phyloP scores from a whole-genome alignment of 2,329 filamentous ascomycete species.

The Sporothrix protearum region DNA sequence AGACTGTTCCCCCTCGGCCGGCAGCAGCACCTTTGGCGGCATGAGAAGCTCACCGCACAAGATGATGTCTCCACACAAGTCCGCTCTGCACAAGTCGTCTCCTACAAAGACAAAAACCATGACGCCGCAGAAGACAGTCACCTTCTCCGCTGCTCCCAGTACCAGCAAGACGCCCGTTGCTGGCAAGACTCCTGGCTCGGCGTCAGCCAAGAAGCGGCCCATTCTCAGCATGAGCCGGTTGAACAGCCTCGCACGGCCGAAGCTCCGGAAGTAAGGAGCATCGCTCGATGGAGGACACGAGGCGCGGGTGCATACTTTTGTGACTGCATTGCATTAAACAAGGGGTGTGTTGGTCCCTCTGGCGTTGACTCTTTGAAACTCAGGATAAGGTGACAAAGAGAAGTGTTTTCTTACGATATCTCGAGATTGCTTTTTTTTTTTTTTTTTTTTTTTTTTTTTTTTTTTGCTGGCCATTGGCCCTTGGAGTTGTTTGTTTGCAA shows the following conservation, averaged over 20 bases:
- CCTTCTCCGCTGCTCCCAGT: not conserved
- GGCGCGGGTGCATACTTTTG: not conserved
- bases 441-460: not conserved
- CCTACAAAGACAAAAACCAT: not conserved
- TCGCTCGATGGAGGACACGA: not conserved
- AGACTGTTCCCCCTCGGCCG: conserved; percentile 4
- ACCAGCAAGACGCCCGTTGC: not conserved
- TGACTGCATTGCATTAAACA: not conserved
- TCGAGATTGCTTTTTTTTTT: not conserved
- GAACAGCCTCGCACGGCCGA: conserved; percentile 59
- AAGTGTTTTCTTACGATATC: not conserved
- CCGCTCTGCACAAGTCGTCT: conserved; percentile 19
- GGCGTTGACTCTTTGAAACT: not conserved
- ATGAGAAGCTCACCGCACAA: conserved; percentile 23
- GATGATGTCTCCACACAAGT: conserved; percentile 33
- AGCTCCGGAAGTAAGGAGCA: conserved; percentile 43
- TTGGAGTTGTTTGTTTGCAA: no score
- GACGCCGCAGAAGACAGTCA: not conserved
- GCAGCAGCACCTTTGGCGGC: not conserved
- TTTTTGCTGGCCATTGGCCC: not conserved
- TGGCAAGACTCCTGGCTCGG: conserved; percentile 42
- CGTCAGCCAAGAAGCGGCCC: conserved; percentile 48
- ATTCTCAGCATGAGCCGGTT: conserved; percentile 57
- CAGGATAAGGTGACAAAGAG: not conserved
- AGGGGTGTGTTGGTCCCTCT: no score